These are phyloP conservation scores for Fusarium tupiense DNA, from an alignment of 2,329 filamentous ascomycete species.

Conservation along the genomic window DNA sequence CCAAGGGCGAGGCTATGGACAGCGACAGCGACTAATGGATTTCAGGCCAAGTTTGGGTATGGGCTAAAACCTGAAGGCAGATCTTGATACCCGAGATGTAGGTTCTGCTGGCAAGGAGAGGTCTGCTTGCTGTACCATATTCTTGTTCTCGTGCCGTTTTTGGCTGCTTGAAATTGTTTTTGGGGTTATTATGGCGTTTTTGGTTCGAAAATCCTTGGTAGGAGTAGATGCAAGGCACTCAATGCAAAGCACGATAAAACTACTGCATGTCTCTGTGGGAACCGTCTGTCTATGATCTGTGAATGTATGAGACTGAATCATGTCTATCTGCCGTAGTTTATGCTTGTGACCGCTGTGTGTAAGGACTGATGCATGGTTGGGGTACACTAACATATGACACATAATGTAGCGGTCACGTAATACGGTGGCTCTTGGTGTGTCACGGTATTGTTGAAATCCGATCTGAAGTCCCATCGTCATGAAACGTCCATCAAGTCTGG, in stretches of 20 bases:
- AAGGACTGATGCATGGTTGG: conserved; percentile 2
- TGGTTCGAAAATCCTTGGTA: conserved; percentile 45
- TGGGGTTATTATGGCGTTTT: conserved; percentile 40
- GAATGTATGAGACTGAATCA: conserved; percentile 5
- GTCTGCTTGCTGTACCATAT: conserved; percentile 45
- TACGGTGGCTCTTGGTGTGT: conserved; percentile 15
- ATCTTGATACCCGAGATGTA: conserved; percentile 36
- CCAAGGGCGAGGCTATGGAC: conserved; percentile 61
- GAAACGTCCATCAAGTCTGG: conserved; percentile 28
- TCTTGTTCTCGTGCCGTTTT: conserved; percentile 35
- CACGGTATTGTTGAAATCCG: conserved; percentile 8
- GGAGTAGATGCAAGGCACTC: conserved; percentile 45
- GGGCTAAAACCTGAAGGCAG: conserved; percentile 15
- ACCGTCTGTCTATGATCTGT: neutral
- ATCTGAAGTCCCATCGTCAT: conserved; percentile 24
- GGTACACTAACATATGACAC: conserved; percentile 3
- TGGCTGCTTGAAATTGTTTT: conserved; percentile 37
- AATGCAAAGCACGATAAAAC: conserved; percentile 43
- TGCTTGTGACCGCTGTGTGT: conserved; percentile 16
- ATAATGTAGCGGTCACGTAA: conserved; percentile 15
- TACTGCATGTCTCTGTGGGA: conserved; percentile 9
- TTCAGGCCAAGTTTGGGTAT: conserved; percentile 11
- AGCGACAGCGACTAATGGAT: conserved; percentile 61
- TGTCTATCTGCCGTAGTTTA: conserved; percentile 14
- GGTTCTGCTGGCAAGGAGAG: conserved; percentile 40